Percentiles rank a stretch among this genome's conserved stretches.
Conservation (phyloP, 179 eudicot species). For the Silene coronaria region DNA sequence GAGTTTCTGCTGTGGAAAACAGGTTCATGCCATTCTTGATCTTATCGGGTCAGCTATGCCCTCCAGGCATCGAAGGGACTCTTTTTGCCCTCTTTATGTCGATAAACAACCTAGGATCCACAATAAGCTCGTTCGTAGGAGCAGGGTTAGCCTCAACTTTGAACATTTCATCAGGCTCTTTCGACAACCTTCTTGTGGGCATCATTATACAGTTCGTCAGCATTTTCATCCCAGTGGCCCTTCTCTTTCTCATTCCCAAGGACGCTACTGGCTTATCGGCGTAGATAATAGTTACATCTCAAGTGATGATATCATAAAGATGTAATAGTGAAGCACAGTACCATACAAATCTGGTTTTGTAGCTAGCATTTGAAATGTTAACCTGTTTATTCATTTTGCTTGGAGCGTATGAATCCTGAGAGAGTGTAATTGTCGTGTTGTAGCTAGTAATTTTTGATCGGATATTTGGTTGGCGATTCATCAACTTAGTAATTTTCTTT, state of each 20-base stretch:
- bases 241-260: constrained; percentile 80
- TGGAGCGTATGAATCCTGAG: not conserved
- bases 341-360: constrained; percentile 10
- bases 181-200: constrained; percentile 69
- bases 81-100: constrained; percentile 98
- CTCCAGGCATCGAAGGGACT: constrained; percentile 99
- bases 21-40: constrained; percentile 98
- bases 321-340: constrained; percentile 7
- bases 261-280: constrained; percentile 84
- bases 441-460: not conserved
- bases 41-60: constrained; percentile 92
- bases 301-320: not conserved
- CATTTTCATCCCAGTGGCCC: constrained; percentile 61
- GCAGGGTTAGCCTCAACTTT: constrained; percentile 74
- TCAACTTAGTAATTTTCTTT: not conserved
- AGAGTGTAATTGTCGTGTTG: not conserved
- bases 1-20: constrained; percentile 24
- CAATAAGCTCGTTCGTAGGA: constrained; percentile 71
- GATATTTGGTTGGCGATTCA: not conserved
- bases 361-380: not conserved
- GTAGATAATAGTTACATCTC: constrained; percentile 26
- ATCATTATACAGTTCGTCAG: constrained; percentile 55
- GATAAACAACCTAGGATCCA: constrained; percentile 74
- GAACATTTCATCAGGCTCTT: constrained; percentile 83
- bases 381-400: not conserved